Evolutionary conservation across 257 asterid species (phyloP), one percentile per base, ranked within the genome.

Genomic region (Capsicum baccatum): DNA sequence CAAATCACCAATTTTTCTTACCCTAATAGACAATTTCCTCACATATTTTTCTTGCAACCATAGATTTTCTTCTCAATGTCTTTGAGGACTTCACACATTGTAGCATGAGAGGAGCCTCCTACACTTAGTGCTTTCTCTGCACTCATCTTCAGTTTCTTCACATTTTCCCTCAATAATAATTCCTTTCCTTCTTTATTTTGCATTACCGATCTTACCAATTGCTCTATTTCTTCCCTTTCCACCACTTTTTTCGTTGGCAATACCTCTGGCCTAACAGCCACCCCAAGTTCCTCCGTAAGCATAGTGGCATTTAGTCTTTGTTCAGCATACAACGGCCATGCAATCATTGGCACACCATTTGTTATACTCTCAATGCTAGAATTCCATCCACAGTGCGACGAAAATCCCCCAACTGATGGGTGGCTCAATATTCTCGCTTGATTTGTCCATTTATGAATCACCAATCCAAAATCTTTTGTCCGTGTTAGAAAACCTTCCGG

Each of bases 381-480:
- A 68, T 82, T 87, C 88, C 89, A 85, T 9, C 88, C 90, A 59
- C 90, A 79, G 50, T 87, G 88, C 2, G 88, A 66, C n/a, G 85
- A 21, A 63, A 87, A 87, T 17, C 21, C 85, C 86, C 54, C 86
- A 66, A 83, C 62, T 17, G 88, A 79, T 26, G 74, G 83, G 59
- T 87, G 90, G 17, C 70, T 57, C 63, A 87, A 47, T 0, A 87
- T 79, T 59, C 67, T 78, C 26, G 48, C 63, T 44, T 85, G 86
- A 47, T 56, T 64, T 1, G 69, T 83, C 87, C 89, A 85, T 3
- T 4, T 17, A 3, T 56, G 84, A 2, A 85, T 60, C 5, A 82
- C 17, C 0, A 68, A 7, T 8, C 87, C 87, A 11, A 76, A 8
- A 9, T 39, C 62, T 2, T 37, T 59, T 2, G 87, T 82, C 76